phyloP scores from a whole-genome alignment of 1,284 basidiomycete genomes.

The Puccinia triticina region DNA sequence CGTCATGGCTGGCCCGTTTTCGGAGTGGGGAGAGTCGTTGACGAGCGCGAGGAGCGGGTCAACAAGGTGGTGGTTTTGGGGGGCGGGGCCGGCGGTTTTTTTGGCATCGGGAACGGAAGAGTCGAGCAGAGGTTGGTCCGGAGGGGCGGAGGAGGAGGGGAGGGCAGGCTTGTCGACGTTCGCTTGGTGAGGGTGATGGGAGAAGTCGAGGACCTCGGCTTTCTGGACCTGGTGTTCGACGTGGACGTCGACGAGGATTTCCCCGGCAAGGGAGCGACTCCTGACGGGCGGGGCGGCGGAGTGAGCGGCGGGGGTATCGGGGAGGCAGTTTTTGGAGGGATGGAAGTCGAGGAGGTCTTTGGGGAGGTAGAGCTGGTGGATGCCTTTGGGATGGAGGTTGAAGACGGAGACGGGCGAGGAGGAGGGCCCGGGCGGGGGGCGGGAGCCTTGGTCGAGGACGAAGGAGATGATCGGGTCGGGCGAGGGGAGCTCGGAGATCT shows the following conservation, averaged over 20 bases:
- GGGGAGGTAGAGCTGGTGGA: slow-evolving; percentile 39
- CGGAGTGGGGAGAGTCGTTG: too few relatives aligned
- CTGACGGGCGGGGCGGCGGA: background rate
- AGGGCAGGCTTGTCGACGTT: background rate
- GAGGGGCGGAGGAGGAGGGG: background rate
- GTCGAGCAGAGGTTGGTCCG: background rate
- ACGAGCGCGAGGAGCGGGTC: too few relatives aligned
- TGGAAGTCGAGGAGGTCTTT: slow-evolving; percentile 6
- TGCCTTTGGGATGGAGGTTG: slow-evolving; percentile 45
- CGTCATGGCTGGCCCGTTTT: too few relatives aligned
- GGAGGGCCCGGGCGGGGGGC: background rate
- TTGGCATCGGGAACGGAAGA: background rate
- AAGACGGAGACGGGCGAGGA: slow-evolving; percentile 28
- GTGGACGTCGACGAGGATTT: slow-evolving; percentile 36
- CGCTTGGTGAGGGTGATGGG: background rate
- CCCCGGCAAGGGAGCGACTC: slow-evolving; percentile 23
- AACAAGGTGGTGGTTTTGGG: too few relatives aligned
- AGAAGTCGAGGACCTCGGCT: background rate
- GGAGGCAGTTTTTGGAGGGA: background rate
- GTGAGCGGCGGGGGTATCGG: background rate
- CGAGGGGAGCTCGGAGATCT: slow-evolving; percentile 30
- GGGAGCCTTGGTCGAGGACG: slow-evolving; percentile 36
- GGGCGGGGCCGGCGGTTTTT: too few relatives aligned
- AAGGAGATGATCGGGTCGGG: slow-evolving; percentile 48
- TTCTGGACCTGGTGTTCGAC: slow-evolving; percentile 23